A percentile compares a stretch with the other conserved stretches of the same genome.
Evolutionary conservation across 164 flowering plant genomes (phyloP).

Genomic region (Macadamia tetraphylla): DNA sequence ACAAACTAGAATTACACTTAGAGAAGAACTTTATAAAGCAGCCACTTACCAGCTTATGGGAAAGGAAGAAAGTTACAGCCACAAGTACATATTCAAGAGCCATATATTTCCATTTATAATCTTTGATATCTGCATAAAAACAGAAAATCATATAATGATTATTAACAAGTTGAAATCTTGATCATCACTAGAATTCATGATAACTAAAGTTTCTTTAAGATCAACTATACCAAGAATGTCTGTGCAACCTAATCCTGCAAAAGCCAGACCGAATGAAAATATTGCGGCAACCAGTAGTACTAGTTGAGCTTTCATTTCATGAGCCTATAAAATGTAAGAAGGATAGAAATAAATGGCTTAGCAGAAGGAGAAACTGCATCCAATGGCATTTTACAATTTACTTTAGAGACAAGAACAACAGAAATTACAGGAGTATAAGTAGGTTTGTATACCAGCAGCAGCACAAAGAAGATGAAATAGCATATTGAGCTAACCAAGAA

Average conservation of each 20-base stretch:
- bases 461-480: conserved; percentile 95
- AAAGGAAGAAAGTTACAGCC: conserved; percentile 46
- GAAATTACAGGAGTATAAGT: conserved; percentile 1
- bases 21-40: neutral
- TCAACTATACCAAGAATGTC: conserved; percentile 50
- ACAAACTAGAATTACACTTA: neutral
- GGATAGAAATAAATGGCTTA: too few relatives aligned
- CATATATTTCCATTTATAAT: conserved; percentile 85
- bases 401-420: neutral
- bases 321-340: conserved; percentile 32
- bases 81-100: conserved; percentile 81
- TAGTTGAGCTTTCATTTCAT: conserved; percentile 61
- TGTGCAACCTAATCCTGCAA: conserved; percentile 64
- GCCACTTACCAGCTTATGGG: conserved; percentile 50
- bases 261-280: conserved; percentile 66
- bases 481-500: conserved; percentile 83
- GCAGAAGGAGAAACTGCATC: neutral
- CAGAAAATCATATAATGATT: conserved; percentile 3
- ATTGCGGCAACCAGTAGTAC: conserved; percentile 55
- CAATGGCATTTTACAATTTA: neutral
- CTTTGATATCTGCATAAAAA: conserved; percentile 56
- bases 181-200: too few relatives aligned
- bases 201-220: neutral
- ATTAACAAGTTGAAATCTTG: neutral
- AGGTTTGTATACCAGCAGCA: conserved; percentile 68